Percentiles rank a stretch among this genome's conserved stretches.
phyloP scores from a whole-genome alignment of 768 basidiomycete genomes.

The Pisolithus orientalis region DNA sequence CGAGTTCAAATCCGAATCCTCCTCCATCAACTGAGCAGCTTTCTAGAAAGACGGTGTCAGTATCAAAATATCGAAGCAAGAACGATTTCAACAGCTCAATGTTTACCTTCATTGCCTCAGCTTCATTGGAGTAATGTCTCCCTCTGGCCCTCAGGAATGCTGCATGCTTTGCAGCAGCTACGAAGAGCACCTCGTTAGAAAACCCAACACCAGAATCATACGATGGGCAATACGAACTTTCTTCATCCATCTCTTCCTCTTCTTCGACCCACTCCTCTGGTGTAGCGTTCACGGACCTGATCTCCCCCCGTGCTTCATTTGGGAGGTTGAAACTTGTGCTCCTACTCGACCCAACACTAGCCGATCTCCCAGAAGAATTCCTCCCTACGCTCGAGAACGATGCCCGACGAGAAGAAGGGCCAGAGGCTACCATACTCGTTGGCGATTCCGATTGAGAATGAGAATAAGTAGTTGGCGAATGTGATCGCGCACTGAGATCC shows the following conservation, averaged over 20 bases:
- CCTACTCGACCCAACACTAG: constrained; percentile 61
- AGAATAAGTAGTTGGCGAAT: constrained; percentile 30
- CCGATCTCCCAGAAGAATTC: constrained; percentile 49
- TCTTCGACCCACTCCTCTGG: constrained; percentile 51
- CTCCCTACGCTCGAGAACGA: constrained; percentile 64
- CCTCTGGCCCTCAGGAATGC: constrained; percentile 77
- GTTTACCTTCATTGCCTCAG: constrained; percentile 84
- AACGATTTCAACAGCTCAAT: too few species aligned
- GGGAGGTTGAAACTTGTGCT: constrained; percentile 84
- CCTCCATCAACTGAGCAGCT: constrained; percentile 57
- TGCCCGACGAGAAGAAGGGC: constrained; percentile 66
- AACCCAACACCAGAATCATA: background rate
- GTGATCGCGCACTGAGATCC: constrained; percentile 39
- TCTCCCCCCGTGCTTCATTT: constrained; percentile 56
- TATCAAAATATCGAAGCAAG: background rate
- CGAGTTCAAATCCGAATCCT: constrained; percentile 44
- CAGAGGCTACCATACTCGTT: constrained; percentile 54
- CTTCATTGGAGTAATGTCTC: constrained; percentile 86
- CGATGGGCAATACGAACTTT: constrained; percentile 45
- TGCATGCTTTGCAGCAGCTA: constrained; percentile 78
- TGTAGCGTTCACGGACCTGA: constrained; percentile 38
- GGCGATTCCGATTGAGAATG: constrained; percentile 49
- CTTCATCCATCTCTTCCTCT: constrained; percentile 85
- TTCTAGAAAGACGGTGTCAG: constrained; percentile 33
- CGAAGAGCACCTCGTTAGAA: constrained; percentile 1